Base-by-base conservation (phyloP, 148 eudicot species). In the Mesembryanthemum crystallinum region DNA sequence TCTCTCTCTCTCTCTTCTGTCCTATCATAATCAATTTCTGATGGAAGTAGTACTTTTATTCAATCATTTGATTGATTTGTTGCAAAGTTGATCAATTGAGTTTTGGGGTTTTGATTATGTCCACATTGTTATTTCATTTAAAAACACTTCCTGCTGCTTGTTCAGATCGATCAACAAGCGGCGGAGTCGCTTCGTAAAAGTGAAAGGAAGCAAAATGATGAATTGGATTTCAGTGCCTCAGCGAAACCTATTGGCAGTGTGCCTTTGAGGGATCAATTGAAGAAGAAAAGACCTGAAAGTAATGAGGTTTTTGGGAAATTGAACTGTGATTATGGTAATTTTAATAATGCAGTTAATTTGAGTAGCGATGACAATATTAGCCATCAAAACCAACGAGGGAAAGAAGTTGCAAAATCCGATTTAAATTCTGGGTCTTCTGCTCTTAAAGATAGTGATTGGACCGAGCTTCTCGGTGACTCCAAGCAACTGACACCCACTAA, bases 131-230 rank as follows among this genome's bases (percentile, higher is more conserved):
- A 15, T 54, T 42, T 14, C 15, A 25, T 30, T 29, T 66, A 52
- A 33, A 35, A 58, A 17, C 20, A 37, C 21, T 51, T 64, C 39
- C 14, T 49, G 28, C 23, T 49, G 65, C 7, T 27, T 68, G 24
- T 83, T 71, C 83, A 95, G 98, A 90, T 95, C 67, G 98, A 95
- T 76, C 97, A 92, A 80, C 97, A 92, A 89, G 98, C 98, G 35
- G 98, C 98, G 18, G 97, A 92, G 43, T 90, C 97, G 52, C 91
- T 95, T 15, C 30, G 83, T 28, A 92, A 90, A 76, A 88, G 87
- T 37, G 97, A 95, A 4, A 85, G 73, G 54, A 83, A 80, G 69
- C 75, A 71, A 75, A 84, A 87, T 20, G 97, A 86, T 73, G 96
- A 83, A 10, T 78, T 82, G 63, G 83, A 81, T 81, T 63, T 77